Conservation (phyloP, 139 green algal species). For the Chlamydomonas eustigma region DNA sequence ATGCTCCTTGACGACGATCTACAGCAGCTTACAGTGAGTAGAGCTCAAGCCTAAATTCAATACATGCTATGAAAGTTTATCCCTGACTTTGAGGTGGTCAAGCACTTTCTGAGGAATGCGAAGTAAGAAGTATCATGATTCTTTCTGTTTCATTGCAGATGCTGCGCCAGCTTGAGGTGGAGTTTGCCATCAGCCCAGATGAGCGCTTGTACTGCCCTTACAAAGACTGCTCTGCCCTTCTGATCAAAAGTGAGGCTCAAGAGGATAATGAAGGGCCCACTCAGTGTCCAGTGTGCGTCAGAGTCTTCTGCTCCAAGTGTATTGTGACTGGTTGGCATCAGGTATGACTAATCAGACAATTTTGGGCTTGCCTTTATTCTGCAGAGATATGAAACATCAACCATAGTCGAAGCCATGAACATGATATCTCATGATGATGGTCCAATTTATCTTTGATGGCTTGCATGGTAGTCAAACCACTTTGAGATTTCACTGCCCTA, state of each 20-base stretch:
- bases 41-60: too few relatives aligned
- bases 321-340: constrained; percentile 28
- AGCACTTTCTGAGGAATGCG: too few relatives aligned
- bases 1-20: background rate
- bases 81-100: too few relatives aligned
- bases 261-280: background rate
- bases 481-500: too few relatives aligned
- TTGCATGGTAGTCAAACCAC: too few relatives aligned
- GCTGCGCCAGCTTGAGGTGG: background rate
- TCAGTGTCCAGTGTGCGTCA: constrained; percentile 17
- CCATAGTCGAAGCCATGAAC: too few relatives aligned
- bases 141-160: background rate
- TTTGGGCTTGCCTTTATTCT: too few relatives aligned
- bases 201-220: constrained; percentile 11
- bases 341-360: too few relatives aligned
- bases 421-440: background rate
- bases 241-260: constrained; percentile 13
- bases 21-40: background rate
- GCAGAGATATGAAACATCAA: too few relatives aligned
- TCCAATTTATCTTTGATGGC: too few relatives aligned
- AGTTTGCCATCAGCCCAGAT: background rate
- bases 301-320: constrained; percentile 11
- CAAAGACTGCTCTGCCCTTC: constrained; percentile 14
- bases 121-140: too few relatives aligned
- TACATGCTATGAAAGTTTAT: too few relatives aligned